Conservation (phyloP, 2,329 filamentous ascomycete genomes). For the Xylariaceae sp. region DNA sequence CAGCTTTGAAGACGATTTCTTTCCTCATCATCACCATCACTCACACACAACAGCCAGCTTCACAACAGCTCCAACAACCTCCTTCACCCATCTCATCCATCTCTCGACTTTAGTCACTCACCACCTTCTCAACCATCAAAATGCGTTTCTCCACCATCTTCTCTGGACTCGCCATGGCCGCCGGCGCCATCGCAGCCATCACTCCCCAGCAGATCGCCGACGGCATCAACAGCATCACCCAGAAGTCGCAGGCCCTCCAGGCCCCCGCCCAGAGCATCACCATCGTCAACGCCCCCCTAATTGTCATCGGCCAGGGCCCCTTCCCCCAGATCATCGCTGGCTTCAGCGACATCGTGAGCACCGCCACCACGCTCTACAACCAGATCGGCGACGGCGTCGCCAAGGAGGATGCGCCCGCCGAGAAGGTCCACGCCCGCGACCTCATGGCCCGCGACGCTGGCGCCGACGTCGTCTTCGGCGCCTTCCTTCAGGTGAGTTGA, state of each 20-base stretch:
- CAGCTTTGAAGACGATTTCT: not conserved
- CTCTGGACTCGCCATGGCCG: conserved; percentile 11
- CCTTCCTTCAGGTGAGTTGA: conserved; percentile 13
- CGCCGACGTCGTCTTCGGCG: conserved; percentile 10
- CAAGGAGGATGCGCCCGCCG: not conserved
- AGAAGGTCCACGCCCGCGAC: conserved; percentile 11
- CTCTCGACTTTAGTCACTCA: not conserved
- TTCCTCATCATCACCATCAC: not conserved
- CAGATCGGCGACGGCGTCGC: conserved; percentile 1
- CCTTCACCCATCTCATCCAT: not conserved
- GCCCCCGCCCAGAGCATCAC: conserved; percentile 16
- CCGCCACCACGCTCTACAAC: conserved; percentile 1
- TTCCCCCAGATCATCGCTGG: conserved; percentile 10
- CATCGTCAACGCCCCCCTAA: conserved; percentile 5
- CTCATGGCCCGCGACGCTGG: conserved; percentile 8
- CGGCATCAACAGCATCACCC: conserved; percentile 8
- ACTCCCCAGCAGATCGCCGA: conserved; percentile 14
- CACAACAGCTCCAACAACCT: not conserved
- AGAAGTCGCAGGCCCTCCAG: conserved; percentile 15
- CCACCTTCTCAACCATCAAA: not conserved
- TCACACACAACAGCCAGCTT: not conserved
- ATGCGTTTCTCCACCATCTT: conserved; percentile 19
- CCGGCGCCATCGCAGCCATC: conserved; percentile 6
- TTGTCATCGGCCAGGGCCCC: conserved; percentile 14
- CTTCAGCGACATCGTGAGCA: conserved; percentile 16